Base-by-base conservation (phyloP, 495 filamentous ascomycete genomes). In the Schizothecium vesticola region DNA sequence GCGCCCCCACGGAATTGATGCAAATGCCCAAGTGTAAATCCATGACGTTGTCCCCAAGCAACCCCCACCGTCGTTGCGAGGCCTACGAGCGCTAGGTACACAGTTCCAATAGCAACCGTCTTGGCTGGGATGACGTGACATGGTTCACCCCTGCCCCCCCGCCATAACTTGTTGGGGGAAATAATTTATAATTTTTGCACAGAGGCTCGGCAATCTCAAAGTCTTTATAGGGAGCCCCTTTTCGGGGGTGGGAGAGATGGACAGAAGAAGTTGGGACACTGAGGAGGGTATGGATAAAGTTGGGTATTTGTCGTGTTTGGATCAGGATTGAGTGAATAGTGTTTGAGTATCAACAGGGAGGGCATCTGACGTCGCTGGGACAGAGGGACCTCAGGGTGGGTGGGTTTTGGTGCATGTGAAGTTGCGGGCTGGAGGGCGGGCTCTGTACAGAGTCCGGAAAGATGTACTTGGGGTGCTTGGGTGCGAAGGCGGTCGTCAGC, bases 51-150 rank as follows among this genome's bases (percentile, higher is more conserved):
- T 51, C 43, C 8, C 19, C 19, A 51, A 51, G 33, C 33, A 43
- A 36, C 13, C 5, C 13, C 33, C 33, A 43, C 33, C 10, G 3
- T 16, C 13, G 33, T 43, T 43, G 33, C 28, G 6, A 29, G 28
- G 6, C 28, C 28, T 1, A 9, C 3, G 8, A 29, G 28, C 9
- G 33, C 16, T 43, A 13, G 36, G 43, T 51, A n/a, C 43, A 51
- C 43, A n/a, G 43, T 51, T 19, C 7, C 5, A 51, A 51, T 51
- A 26, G 59, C 59, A 31, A 19, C 28, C 25, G 7, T 61, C 26
- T 31, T 61, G 26, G 22, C 63, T 31, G 63, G 63, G 63, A 65
- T 65, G 63, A 71, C 70, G 70, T 71, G 70, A 71, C 66, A 51
- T 51, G 43, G 43, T n/a, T 19, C 43, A 51, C 66, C 36, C 19